Conservation (phyloP, 768 basidiomycete genomes). For the Sporobolomyces pararoseus region DNA sequence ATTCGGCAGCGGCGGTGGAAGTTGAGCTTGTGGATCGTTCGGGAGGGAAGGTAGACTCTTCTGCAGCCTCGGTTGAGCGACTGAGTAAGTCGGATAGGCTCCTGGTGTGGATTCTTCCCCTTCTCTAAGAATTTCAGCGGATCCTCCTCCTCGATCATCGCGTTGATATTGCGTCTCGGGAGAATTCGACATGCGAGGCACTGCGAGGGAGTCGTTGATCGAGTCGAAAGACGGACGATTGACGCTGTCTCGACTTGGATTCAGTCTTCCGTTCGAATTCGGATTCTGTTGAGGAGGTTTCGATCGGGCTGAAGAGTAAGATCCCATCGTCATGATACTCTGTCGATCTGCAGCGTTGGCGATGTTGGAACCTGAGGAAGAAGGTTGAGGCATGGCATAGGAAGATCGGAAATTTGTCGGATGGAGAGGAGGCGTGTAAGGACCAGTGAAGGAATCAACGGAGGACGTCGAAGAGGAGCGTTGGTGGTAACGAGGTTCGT, state of each 20-base stretch:
- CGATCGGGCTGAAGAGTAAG: conserved; percentile 21
- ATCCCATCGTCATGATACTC: conserved; percentile 29
- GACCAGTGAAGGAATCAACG: conserved; percentile 38
- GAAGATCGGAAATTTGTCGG: conserved; percentile 16
- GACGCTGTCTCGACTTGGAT: conserved; percentile 9
- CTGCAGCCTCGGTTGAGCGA: conserved; percentile 9
- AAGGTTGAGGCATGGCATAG: conserved; percentile 12
- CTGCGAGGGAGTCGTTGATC: neutral
- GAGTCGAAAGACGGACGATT: conserved; percentile 30
- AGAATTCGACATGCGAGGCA: neutral
- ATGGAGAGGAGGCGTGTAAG: conserved; percentile 26
- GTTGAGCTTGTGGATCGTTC: neutral
- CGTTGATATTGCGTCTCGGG: neutral
- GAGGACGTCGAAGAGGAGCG: conserved; percentile 31
- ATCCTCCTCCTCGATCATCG: conserved; percentile 7
- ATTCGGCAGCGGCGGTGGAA: neutral
- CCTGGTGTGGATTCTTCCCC: neutral
- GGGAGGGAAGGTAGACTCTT: conserved; percentile 26
- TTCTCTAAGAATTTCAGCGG: conserved; percentile 21
- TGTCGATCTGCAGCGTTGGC: conserved; percentile 23
- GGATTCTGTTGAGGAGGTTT: neutral
- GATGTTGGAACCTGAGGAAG: neutral
- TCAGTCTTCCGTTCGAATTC: neutral
- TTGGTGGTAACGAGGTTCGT: conserved; percentile 43
- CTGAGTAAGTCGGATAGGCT: neutral